Base-by-base conservation (phyloP, 352 stramenopile species). In the Globisporangium rhizosaccharum region DNA sequence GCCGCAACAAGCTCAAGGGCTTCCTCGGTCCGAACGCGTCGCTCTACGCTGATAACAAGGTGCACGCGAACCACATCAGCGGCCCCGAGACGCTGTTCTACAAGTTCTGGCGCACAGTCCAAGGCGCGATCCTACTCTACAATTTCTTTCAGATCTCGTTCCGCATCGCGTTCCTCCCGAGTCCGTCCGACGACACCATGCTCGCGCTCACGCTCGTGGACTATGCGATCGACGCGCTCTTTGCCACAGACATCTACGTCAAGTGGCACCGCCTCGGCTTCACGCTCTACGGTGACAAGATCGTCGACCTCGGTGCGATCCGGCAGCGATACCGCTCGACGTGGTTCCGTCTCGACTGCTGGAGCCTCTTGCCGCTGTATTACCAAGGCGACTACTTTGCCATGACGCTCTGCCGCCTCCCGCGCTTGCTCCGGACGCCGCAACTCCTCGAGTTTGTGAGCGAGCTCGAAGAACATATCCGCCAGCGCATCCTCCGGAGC, bases 131-230 rank as follows among this genome's bases (percentile, higher is more conserved):
- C 36, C 56, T 88, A 30, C 64, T 83, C 9, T 81, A 83, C 52
- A 83, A 83, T 51, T 80, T 81, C 44, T 77, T 73, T 57, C 56
- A 65, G 25, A 77, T 85, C 42, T 62, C 73, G 8, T 85, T 78
- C 55, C 75, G 75, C 6, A 44, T 83, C 18, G 74, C 74, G 23
- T 83, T 83, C 51, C 41, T 81, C 2, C 65, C 64, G 12, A 65
- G 66, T 28, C 75, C 73, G 1, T 57, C 56, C 18, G 20, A 51
- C 2, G 30, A 10, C 12, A 75, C 69, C 1, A 68, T 76, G 66
- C n/a, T 49, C 0, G 61, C 49, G 57, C 46, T 80, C n/a, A 77
- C 71, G 14, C 42, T 56, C 12, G 57, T 79, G 28, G 75, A 85
- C 62, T 82, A 72, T n/a, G 33, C 33, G 0, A 57, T 65, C 17